These are phyloP conservation scores for Tuber indicum DNA, from an alignment of 495 filamentous ascomycete species.

Conservation along the genomic window DNA sequence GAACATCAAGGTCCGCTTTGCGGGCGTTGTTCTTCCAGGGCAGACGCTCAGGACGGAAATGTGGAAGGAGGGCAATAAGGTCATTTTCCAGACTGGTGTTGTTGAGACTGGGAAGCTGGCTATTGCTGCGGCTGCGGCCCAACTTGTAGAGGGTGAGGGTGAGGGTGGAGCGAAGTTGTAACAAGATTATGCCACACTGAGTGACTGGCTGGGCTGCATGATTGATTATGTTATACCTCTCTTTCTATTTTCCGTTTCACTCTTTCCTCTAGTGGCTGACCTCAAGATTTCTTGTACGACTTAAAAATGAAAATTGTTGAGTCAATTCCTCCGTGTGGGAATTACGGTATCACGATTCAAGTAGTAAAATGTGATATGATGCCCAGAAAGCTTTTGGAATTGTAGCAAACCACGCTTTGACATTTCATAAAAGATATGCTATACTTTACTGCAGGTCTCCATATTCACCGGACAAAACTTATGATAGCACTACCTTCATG, in stretches of 20 bases:
- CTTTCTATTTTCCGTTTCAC: not conserved
- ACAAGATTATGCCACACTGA: not conserved
- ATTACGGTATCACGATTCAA: not conserved
- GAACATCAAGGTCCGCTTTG: conserved; percentile 96
- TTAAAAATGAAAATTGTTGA: not conserved
- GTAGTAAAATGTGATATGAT: not conserved
- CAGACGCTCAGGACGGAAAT: conserved; percentile 95
- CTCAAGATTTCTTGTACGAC: not conserved
- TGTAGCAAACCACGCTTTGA: not conserved
- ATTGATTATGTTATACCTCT: not conserved
- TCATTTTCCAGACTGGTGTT: conserved; percentile 89
- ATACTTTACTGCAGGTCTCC: not conserved
- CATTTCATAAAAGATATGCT: not conserved
- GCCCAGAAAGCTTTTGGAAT: not conserved
- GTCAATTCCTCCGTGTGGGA: not conserved
- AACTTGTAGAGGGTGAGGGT: conserved; percentile 66
- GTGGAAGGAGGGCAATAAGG: conserved; percentile 89
- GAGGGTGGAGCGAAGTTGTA: conserved; percentile 57
- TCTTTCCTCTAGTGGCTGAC: not conserved
- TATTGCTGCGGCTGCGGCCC: conserved; percentile 79
- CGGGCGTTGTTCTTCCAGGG: conserved; percentile 83
- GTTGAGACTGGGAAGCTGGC: conserved; percentile 94
- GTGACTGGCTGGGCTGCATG: not conserved
- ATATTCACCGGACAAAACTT: not conserved
- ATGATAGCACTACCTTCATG: not conserved